phyloP scores from a whole-genome alignment of 495 filamentous ascomycete genomes.

The Penicillium steckii region DNA sequence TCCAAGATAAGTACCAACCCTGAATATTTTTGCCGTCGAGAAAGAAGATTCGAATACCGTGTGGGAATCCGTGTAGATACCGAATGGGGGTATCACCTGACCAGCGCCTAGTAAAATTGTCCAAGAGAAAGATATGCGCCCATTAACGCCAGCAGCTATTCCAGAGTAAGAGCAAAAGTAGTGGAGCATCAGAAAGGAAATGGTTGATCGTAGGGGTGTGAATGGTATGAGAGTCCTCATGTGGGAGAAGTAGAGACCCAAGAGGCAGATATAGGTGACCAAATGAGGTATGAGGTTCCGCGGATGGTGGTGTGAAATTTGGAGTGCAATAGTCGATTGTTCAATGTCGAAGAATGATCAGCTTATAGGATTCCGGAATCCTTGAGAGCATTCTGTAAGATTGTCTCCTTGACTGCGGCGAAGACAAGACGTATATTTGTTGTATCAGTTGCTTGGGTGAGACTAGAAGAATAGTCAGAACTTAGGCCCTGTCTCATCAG shows the following conservation, averaged over 20 bases:
- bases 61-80: constrained; percentile 12
- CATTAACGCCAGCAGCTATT: constrained; percentile 39
- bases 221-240: constrained; percentile 2
- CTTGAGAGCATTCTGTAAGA: constrained; percentile 95
- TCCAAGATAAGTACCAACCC: background rate
- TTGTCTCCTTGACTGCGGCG: constrained; percentile 97
- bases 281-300: background rate
- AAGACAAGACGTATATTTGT: constrained; percentile 98
- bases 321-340: background rate
- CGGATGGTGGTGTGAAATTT: background rate
- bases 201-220: constrained; percentile 19
- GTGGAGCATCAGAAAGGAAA: constrained; percentile 11
- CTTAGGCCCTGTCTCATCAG: no score
- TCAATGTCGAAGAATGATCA: background rate
- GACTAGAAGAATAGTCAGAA: constrained; percentile 45
- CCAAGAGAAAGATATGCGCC: constrained; percentile 23
- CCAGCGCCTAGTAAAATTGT: constrained; percentile 33
- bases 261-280: background rate
- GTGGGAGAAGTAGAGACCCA: constrained; percentile 9
- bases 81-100: constrained; percentile 24
- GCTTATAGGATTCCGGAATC: constrained; percentile 89
- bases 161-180: constrained; percentile 19
- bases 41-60: constrained; percentile 5
- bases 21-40: background rate
- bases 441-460: constrained; percentile 98